phyloP scores from a whole-genome alignment of 2,329 filamentous ascomycete genomes.

The Paecilomyces variotii region DNA sequence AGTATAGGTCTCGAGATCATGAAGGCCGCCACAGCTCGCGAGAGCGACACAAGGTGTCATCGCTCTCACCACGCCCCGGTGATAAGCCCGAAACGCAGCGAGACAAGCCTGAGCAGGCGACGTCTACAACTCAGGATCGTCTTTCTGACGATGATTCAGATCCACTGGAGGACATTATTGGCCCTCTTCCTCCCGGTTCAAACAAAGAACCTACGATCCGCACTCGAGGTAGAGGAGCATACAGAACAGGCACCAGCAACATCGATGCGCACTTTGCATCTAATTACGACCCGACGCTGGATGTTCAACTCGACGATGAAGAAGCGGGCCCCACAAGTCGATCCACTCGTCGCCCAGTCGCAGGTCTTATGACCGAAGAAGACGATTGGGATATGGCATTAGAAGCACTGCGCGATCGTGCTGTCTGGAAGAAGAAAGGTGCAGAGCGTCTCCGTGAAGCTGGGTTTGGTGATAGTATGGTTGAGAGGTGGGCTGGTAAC shows the following conservation, averaged over 20 bases:
- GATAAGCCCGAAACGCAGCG: not conserved
- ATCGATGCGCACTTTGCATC: slow-evolving; percentile 77
- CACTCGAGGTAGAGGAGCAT: slow-evolving; percentile 63
- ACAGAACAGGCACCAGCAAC: slow-evolving; percentile 48
- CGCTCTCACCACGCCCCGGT: not conserved
- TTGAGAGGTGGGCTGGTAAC: slow-evolving; percentile 62
- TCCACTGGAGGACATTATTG: slow-evolving; percentile 67
- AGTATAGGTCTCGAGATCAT: slow-evolving; percentile 7
- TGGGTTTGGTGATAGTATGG: slow-evolving; percentile 68
- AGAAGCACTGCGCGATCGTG: slow-evolving; percentile 70
- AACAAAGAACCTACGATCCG: slow-evolving; percentile 38
- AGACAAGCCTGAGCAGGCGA: slow-evolving; percentile 2
- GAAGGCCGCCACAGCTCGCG: not conserved
- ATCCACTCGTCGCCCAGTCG: slow-evolving; percentile 32
- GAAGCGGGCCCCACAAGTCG: slow-evolving; percentile 52
- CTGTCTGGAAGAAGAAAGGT: slow-evolving; percentile 66
- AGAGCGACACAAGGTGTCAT: slow-evolving; percentile 1
- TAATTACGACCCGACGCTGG: slow-evolving; percentile 48
- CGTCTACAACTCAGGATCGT: slow-evolving; percentile 1
- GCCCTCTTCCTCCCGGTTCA: slow-evolving; percentile 52
- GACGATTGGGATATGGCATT: slow-evolving; percentile 74
- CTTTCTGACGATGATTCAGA: slow-evolving; percentile 48
- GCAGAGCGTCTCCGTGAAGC: slow-evolving; percentile 67
- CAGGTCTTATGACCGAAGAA: slow-evolving; percentile 39
- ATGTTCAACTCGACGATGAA: slow-evolving; percentile 30